phyloP scores from a whole-genome alignment of 345 rosid genomes.

The Syzygium oleosum region DNA sequence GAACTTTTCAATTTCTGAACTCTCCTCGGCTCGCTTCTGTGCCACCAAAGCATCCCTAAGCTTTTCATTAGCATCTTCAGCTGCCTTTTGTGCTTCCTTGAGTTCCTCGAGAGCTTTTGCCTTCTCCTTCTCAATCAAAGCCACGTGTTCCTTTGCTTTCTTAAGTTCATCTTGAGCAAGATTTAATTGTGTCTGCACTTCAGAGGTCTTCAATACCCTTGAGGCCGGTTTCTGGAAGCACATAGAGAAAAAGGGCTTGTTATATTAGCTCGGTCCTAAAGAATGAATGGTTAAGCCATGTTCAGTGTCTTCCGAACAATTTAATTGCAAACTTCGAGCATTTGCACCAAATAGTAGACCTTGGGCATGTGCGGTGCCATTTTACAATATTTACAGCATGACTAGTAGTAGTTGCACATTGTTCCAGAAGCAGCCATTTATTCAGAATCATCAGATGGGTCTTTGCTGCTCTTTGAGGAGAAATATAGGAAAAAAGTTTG shows the following conservation, averaged over 20 bases:
- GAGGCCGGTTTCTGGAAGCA: conserved; percentile 51
- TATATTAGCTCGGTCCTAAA: not conserved
- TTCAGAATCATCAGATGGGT: not conserved
- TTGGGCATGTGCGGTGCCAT: not conserved
- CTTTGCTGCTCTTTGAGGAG: not conserved
- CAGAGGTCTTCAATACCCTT: conserved; percentile 49
- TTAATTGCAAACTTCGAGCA: not conserved
- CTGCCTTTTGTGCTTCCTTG: conserved; percentile 56
- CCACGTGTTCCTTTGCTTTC: conserved; percentile 70
- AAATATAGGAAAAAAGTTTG: not conserved
- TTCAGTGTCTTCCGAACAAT: not conserved
- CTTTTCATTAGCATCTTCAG: conserved; percentile 65
- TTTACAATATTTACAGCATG: not conserved
- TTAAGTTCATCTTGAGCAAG: conserved; percentile 77
- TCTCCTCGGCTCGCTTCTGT: conserved; percentile 72
- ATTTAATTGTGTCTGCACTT: conserved; percentile 54
- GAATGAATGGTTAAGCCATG: not conserved
- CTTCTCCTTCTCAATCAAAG: conserved; percentile 69
- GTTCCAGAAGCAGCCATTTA: not conserved
- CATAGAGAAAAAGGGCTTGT: not conserved
- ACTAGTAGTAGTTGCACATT: not conserved
- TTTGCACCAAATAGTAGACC: not conserved
- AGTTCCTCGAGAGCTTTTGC: conserved; percentile 58
- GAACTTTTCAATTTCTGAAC: conserved; percentile 83
- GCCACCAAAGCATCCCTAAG: conserved; percentile 81